Conservation (phyloP, 495 filamentous ascomycete genomes). For the Recurvomyces mirabilis region DNA sequence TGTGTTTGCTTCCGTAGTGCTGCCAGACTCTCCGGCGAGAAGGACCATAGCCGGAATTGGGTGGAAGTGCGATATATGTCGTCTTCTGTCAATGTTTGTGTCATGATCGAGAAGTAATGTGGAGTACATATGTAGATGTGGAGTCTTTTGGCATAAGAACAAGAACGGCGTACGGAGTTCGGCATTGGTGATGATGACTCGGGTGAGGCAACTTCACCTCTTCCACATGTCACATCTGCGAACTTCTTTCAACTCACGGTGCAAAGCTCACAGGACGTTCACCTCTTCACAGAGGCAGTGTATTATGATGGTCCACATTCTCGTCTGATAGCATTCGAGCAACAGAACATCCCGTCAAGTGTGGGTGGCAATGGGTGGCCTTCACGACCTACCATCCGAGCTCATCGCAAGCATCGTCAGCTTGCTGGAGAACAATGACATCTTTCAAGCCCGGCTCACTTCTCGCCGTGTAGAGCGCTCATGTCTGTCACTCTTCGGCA, state of each 20-base stretch:
- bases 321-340: too few relatives aligned
- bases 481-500: conserved; percentile 9
- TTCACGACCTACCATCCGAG: conserved; percentile 11
- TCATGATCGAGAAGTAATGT: too few relatives aligned
- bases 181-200: conserved; percentile 1
- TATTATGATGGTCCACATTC: too few relatives aligned
- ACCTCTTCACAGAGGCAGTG: too few relatives aligned
- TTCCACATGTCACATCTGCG: too few relatives aligned
- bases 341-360: too few relatives aligned
- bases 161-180: background rate
- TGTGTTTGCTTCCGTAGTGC: conserved; percentile 67
- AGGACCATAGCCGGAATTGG: conserved; percentile 90
- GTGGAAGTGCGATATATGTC: conserved; percentile 82
- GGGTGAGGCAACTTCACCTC: background rate
- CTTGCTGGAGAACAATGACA: background rate
- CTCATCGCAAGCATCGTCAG: conserved; percentile 12
- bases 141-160: background rate
- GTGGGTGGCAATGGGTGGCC: conserved; percentile 1
- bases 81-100: conserved; percentile 58
- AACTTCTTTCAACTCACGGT: too few relatives aligned
- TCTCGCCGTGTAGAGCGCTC: conserved; percentile 2
- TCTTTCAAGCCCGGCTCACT: conserved; percentile 9
- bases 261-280: too few relatives aligned
- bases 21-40: conserved; percentile 58
- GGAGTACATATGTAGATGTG: too few relatives aligned